phyloP scores from a whole-genome alignment of 148 eudicot genomes.

The Rhododendron simsii region DNA sequence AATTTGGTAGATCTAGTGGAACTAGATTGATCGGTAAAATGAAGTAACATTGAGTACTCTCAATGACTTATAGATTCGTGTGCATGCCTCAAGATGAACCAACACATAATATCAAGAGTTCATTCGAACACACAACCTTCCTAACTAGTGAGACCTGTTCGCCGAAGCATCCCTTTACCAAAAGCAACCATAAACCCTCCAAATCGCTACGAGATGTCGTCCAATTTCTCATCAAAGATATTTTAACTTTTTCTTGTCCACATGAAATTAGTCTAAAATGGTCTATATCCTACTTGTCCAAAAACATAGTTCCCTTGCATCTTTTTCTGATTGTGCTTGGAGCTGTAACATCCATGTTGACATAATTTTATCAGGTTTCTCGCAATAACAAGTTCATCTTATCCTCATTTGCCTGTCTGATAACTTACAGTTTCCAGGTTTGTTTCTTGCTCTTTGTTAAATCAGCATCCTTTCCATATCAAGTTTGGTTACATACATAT shows the following conservation, averaged over 20 bases:
- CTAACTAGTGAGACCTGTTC: not conserved
- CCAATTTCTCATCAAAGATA: not conserved
- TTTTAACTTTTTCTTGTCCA: not conserved
- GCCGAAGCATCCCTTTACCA: not conserved
- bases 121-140: not conserved
- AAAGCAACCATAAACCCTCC: not conserved
- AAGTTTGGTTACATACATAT: not conserved
- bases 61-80: not conserved
- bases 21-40: constrained; percentile 1
- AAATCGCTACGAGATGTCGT: not conserved
- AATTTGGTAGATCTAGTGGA: not conserved
- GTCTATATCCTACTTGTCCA: not conserved
- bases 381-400: not conserved
- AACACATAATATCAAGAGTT: not conserved
- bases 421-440: not conserved
- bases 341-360: not conserved
- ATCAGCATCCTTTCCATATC: not conserved
- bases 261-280: not conserved
- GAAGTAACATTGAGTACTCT: not conserved
- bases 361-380: not conserved
- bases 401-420: not conserved
- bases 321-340: not conserved
- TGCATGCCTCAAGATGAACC: not conserved
- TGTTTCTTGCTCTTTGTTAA: not conserved
- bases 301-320: not conserved